Evolutionary conservation across 768 basidiomycete genomes (phyloP).

Genomic region (Nidularia sp.): DNA sequence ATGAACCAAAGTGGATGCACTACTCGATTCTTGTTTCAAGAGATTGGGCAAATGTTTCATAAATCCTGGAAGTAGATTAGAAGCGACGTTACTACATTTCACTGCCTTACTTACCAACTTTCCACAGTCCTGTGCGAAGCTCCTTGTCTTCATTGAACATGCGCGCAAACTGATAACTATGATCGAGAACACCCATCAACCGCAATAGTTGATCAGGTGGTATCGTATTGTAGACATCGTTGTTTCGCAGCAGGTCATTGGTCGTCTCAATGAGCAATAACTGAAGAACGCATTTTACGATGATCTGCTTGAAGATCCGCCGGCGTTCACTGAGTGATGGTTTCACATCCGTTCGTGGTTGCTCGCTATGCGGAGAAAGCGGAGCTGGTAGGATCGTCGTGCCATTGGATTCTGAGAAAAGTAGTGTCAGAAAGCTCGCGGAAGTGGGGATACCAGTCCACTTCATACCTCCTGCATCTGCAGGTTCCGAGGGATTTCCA

Average conservation of each 20-base stretch:
- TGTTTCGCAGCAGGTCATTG: constrained; percentile 89
- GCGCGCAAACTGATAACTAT: constrained; percentile 96
- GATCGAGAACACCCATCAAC: constrained; percentile 93
- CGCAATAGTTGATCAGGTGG: constrained; percentile 91
- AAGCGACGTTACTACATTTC: neutral
- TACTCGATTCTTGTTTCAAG: constrained; percentile 96
- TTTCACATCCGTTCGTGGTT: constrained; percentile 39
- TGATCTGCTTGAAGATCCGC: constrained; percentile 95
- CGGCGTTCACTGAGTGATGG: constrained; percentile 70
- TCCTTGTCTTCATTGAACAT: constrained; percentile 99
- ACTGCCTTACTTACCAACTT: constrained; percentile 78
- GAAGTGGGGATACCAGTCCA: neutral
- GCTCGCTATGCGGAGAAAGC: constrained; percentile 70
- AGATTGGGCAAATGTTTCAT: constrained; percentile 99
- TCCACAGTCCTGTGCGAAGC: constrained; percentile 94
- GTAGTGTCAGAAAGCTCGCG: neutral
- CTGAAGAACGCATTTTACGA: constrained; percentile 98
- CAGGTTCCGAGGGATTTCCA: constrained; percentile 44
- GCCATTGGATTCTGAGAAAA: constrained; percentile 52
- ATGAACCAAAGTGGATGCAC: constrained; percentile 91
- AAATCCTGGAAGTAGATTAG: constrained; percentile 58
- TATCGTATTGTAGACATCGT: constrained; percentile 88
- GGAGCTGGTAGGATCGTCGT: constrained; percentile 82
- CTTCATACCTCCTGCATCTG: constrained; percentile 38
- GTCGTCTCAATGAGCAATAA: constrained; percentile 95